phyloP scores from a whole-genome alignment of 345 rosid genomes.

The Camelina hispida region DNA sequence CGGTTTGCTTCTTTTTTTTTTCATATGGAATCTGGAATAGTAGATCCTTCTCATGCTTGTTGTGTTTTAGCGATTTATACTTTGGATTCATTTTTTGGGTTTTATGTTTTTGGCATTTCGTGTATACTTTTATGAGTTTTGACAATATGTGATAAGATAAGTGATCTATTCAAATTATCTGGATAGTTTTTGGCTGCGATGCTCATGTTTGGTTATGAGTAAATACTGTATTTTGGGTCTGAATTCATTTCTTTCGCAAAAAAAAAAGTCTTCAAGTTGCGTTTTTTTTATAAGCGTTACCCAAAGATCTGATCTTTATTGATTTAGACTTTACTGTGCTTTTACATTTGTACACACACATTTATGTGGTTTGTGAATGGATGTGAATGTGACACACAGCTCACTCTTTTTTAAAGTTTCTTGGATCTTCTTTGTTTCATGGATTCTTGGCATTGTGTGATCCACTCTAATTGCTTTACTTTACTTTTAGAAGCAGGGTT shows the following conservation, averaged over 20 bases:
- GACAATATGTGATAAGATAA: not conserved
- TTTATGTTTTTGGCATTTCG: not conserved
- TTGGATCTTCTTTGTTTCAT: constrained; percentile 25
- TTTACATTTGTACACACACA: constrained; percentile 38
- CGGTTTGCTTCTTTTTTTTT: constrained; percentile 1
- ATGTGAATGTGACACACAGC: constrained; percentile 21
- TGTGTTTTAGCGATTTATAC: not conserved
- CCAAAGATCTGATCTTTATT: constrained; percentile 35
- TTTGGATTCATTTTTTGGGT: not conserved
- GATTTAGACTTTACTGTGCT: constrained; percentile 20
- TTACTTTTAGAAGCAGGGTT: constrained; percentile 13
- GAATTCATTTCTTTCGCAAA: constrained; percentile 10
- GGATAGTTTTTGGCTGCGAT: not conserved
- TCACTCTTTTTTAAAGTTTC: not conserved
- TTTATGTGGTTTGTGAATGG: no score
- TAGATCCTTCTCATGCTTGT: constrained; percentile 27
- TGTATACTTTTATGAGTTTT: not conserved
- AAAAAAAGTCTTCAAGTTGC: constrained; percentile 21
- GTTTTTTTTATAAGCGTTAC: constrained; percentile 9
- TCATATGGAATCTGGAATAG: constrained; percentile 21
- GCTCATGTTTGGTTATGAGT: constrained; percentile 4
- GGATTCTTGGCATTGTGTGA: constrained; percentile 29
- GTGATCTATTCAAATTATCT: constrained; percentile 15
- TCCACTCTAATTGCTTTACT: constrained; percentile 18
- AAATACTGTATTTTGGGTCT: constrained; percentile 15